Conservation (phyloP, 129 eudicot species). For the Apium graveolens region DNA sequence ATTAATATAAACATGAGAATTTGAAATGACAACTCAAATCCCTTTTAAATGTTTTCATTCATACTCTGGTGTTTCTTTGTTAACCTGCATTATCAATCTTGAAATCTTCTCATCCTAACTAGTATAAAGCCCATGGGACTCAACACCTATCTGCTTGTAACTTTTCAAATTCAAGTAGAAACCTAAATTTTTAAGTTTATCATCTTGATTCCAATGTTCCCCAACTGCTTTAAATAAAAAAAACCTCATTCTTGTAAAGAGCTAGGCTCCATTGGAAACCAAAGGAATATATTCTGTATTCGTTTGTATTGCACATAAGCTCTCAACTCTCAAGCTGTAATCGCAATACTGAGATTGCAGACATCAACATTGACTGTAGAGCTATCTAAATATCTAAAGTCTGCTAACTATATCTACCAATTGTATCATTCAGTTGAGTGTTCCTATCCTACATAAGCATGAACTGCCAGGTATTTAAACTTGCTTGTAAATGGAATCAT, state of each 20-base stretch:
- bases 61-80: background rate
- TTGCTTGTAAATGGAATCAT: background rate
- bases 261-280: background rate
- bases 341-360: background rate
- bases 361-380: background rate
- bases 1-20: too few relatives aligned
- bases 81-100: background rate
- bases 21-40: too few relatives aligned
- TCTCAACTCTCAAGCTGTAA: background rate
- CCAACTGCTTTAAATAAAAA: background rate
- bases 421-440: background rate
- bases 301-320: background rate
- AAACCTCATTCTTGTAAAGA: background rate
- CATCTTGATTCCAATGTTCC: background rate
- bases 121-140: background rate
- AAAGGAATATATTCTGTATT: background rate
- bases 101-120: background rate
- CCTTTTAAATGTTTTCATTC: too few relatives aligned
- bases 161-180: background rate
- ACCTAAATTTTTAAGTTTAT: background rate
- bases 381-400: background rate
- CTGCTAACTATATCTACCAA: background rate
- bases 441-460: background rate
- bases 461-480: background rate
- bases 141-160: background rate